phyloP scores from a whole-genome alignment of 1,284 basidiomycete genomes.

The Acaromyces ingoldii region DNA sequence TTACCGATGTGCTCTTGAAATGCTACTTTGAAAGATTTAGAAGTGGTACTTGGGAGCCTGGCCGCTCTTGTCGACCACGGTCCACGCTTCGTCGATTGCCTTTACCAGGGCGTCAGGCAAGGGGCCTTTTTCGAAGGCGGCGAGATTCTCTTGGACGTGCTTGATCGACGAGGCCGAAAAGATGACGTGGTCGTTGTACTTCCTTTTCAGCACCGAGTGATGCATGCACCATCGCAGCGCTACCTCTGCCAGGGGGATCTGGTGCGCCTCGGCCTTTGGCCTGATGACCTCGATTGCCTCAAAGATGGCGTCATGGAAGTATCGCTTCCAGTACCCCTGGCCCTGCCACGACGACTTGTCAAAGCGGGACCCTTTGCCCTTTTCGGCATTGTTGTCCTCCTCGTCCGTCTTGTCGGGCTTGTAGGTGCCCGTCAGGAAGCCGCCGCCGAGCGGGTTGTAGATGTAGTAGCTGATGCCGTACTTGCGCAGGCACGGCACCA shows the following conservation, averaged over 20 bases:
- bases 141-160: conserved; percentile 31
- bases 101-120: conserved; percentile 23
- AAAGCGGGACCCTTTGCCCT: conserved; percentile 24
- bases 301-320: conserved; percentile 37
- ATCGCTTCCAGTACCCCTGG: conserved; percentile 26
- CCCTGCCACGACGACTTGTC: conserved; percentile 25
- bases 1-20: too few relatives aligned
- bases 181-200: conserved; percentile 25
- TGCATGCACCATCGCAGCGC: conserved; percentile 36
- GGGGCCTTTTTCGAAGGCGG: conserved; percentile 28
- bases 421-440: conserved; percentile 27
- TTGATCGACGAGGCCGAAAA: conserved; percentile 27
- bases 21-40: too few relatives aligned
- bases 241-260: conserved; percentile 20
- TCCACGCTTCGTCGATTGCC: conserved; percentile 31
- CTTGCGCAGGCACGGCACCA: conserved; percentile 30
- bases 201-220: conserved; percentile 20
- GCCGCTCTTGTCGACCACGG: conserved; percentile 15
- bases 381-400: background rate
- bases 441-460: conserved; percentile 52
- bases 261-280: conserved; percentile 23
- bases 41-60: background rate
- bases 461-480: conserved; percentile 59
- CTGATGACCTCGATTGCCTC: conserved; percentile 43
- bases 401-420: background rate